Conservation (phyloP, 495 filamentous ascomycete genomes). For the Poronia punctata region DNA sequence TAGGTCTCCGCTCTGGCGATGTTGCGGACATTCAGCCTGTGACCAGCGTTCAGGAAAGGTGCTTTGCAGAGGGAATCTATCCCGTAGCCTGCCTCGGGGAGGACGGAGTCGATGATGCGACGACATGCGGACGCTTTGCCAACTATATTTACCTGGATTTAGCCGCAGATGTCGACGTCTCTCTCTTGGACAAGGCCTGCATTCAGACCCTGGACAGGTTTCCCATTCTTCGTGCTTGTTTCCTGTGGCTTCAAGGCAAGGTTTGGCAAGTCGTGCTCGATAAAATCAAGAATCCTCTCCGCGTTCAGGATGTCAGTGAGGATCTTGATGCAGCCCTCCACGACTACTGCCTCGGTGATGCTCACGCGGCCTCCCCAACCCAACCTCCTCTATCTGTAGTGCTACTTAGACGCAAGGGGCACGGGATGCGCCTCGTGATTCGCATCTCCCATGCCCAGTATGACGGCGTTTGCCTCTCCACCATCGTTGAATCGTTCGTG, state of each 20-base stretch:
- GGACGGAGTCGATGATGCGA: not conserved
- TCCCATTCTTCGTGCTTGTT: slow-evolving; percentile 58
- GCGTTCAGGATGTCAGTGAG: slow-evolving; percentile 31
- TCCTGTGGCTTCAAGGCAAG: slow-evolving; percentile 45
- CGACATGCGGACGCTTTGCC: not conserved
- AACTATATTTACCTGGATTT: slow-evolving; percentile 56
- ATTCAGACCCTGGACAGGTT: slow-evolving; percentile 36
- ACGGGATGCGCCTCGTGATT: slow-evolving; percentile 48
- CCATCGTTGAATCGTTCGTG: slow-evolving; percentile 48
- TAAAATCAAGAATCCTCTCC: slow-evolving; percentile 44
- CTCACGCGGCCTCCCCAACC: slow-evolving; percentile 37
- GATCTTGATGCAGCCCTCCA: not conserved
- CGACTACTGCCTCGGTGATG: slow-evolving; percentile 30
- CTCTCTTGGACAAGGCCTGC: slow-evolving; percentile 37
- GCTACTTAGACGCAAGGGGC: slow-evolving; percentile 40
- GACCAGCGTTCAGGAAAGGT: slow-evolving; percentile 1
- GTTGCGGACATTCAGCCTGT: slow-evolving; percentile 1
- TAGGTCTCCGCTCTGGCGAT: too few relatives aligned
- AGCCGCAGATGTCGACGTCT: slow-evolving; percentile 39
- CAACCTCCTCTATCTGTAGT: slow-evolving; percentile 51
- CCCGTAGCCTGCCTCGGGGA: too few relatives aligned
- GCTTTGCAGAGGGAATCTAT: too few relatives aligned
- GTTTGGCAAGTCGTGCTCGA: slow-evolving; percentile 56
- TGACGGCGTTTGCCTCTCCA: slow-evolving; percentile 56
- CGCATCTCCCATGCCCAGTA: slow-evolving; percentile 64